Percentiles rank a stretch among this genome's conserved stretches.
phyloP scores from a whole-genome alignment of 306 rosid species.

The Gynostemma pentaphyllum region DNA sequence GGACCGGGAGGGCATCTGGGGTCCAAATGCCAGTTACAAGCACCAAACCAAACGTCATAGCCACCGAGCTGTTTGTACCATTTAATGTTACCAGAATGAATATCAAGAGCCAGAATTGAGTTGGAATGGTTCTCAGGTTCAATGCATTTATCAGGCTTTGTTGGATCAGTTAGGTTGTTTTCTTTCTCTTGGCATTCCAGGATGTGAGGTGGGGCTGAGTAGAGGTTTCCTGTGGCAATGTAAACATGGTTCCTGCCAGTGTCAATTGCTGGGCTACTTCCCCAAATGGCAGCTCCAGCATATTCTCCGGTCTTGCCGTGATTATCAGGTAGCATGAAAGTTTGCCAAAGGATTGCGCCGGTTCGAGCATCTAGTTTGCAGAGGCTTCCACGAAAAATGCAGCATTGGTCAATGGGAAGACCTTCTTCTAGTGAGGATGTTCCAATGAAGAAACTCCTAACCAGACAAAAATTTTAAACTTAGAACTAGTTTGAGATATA shows the following conservation, averaged over 20 bases:
- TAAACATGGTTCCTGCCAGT: constrained; percentile 25
- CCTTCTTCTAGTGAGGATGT: constrained; percentile 34
- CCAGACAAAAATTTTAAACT: too few relatives aligned
- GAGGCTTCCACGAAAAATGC: constrained; percentile 49
- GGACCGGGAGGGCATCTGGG: constrained; percentile 47
- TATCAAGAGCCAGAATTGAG: constrained; percentile 55
- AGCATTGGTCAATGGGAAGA: constrained; percentile 22
- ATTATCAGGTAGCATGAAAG: constrained; percentile 49
- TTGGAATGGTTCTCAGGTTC: constrained; percentile 47
- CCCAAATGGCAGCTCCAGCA: constrained; percentile 62
- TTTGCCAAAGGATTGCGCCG: constrained; percentile 42
- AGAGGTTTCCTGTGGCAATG: constrained; percentile 51
- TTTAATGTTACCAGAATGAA: constrained; percentile 31
- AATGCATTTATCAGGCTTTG: constrained; percentile 29
- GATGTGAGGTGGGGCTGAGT: constrained; percentile 32
- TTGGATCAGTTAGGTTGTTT: constrained; percentile 30
- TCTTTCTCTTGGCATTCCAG: constrained; percentile 36
- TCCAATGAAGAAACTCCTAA: constrained; percentile 26
- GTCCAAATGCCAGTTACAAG: constrained; percentile 26
- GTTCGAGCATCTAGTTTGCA: constrained; percentile 20
- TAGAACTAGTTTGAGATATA: too few relatives aligned
- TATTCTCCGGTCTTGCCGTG: constrained; percentile 18
- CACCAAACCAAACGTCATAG: constrained; percentile 52
- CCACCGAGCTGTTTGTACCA: constrained; percentile 65
- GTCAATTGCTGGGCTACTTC: constrained; percentile 72